Percentiles rank a stretch among this genome's conserved stretches.
These are phyloP conservation scores for Elongisporangium senticosum DNA, from an alignment of 352 stramenopile species.

Conservation along the genomic window DNA sequence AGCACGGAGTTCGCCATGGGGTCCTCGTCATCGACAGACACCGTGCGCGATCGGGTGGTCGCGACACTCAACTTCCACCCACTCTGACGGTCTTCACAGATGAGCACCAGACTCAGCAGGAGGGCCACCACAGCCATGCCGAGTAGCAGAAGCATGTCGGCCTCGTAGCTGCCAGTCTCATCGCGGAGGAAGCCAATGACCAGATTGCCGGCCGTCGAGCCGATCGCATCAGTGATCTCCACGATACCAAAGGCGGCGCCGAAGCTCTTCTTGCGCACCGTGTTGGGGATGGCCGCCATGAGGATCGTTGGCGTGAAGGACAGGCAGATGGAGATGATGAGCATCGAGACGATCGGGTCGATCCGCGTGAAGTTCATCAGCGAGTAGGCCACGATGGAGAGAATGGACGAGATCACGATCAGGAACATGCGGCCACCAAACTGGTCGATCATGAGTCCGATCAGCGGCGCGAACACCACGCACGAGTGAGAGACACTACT, in stretches of 20 bases:
- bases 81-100: conserved; percentile 54
- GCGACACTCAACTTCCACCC: conserved; percentile 54
- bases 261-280: conserved; percentile 67
- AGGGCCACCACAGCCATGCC: conserved; percentile 62
- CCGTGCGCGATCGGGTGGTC: conserved; percentile 36
- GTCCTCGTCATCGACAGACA: conserved; percentile 65
- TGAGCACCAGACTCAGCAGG: conserved; percentile 58
- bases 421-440: conserved; percentile 84
- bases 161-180: conserved; percentile 66
- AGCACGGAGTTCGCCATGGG: conserved; percentile 30
- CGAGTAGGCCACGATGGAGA: conserved; percentile 74
- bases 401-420: conserved; percentile 56
- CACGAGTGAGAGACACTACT: conserved; percentile 75
- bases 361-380: conserved; percentile 83
- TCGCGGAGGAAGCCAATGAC: conserved; percentile 83
- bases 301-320: conserved; percentile 86
- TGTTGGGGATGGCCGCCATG: conserved; percentile 82
- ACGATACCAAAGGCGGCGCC: conserved; percentile 84
- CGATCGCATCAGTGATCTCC: conserved; percentile 81
- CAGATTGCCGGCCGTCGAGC: conserved; percentile 77
- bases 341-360: conserved; percentile 77
- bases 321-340: conserved; percentile 83
- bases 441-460: conserved; percentile 84
- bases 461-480: conserved; percentile 84
- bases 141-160: conserved; percentile 84